Base-by-base conservation (phyloP, 495 filamentous ascomycete species). In the Penicillium silybi region DNA sequence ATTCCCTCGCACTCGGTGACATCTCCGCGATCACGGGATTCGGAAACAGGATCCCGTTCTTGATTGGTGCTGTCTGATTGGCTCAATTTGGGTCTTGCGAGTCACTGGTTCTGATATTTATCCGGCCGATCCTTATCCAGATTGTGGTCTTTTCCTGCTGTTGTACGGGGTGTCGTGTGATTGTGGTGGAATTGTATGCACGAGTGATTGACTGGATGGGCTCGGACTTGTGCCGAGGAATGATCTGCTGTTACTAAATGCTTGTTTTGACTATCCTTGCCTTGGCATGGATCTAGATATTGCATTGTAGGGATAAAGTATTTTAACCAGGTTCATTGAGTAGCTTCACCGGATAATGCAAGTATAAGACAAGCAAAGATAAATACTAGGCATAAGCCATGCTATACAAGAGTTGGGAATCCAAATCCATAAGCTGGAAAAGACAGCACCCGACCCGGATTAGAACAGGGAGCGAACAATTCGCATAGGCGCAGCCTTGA, bases 381-480 rank as follows among this genome's bases (percentile, higher is more conserved):
- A 32, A 32, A 32, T 32, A 11, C 29, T 13, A 32, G 29, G 2
- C 3, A 6, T 2, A 23, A 6, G 6, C 22, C 22, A 13, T 13
- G 29, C 29, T 32, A 32, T 32, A 32, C 29, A 32, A 13, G 29
- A 32, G 11, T 32, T 32, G 29, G 10, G 10, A 32, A 32, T 32
- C 29, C 8, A 10, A 32, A 13, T 32, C 6, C 3, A 19, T 18
- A 7, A 2, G n/a, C n/a, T 8, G 41, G 3, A 3, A 43, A 22
- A 3, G 8, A 6, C 2, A n/a, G 6, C 3, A 1, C 20, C 19
- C 13, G 18, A 23, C 13, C 18, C 34, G 11, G 27, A 44, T 82
- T 34, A 51, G 70, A 79, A 65, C 76, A 63, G 18, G 2, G 60
- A 63, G 22, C 50, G 61, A 25, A 63, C n/a, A 11, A 67, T 19